Base-by-base conservation (phyloP, 768 basidiomycete genomes). In the Auricularia sp. region DNA sequence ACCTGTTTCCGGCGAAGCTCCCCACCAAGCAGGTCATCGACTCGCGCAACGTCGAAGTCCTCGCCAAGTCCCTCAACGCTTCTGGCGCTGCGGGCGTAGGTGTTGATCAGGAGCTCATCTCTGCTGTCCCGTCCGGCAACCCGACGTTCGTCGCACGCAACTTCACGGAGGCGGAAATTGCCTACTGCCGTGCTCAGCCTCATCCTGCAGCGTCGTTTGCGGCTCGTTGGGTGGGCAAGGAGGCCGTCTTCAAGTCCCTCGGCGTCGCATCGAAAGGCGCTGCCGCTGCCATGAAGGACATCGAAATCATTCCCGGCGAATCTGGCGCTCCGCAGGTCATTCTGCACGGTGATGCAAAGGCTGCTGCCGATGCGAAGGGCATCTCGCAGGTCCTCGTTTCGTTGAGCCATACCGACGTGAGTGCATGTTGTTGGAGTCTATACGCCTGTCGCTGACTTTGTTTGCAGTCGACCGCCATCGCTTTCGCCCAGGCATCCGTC, bases 211-310 rank as follows among this genome's bases (percentile, higher is more conserved):
- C 97, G 7, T 98, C 96, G 2, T 94, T 97, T 73, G 96, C 97
- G 24, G 95, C 91, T 42, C 90, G 95, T 64, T 99, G 97, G 96
- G 91, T 85, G 35, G 96, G 93, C 62, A 99, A 98, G 77, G 97
- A 98, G 75, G 96, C 95, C 2, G 86, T 90, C 63, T 98, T 98
- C 87, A 98, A 98, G 79, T 90, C 94, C 3, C 83, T 99, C 1
- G 90, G 92, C 24, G 89, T 94, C 54, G 78, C 87, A 21, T 94
- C 92, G 3, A 90, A 92, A 76, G 97, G 97, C 45, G 96, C 95
- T 11, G 91, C 85, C 5, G 95, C 97, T 18, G 81, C 89, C n/a
- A 88, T 98, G 89, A 91, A 91, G 77, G 95, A 98, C 68, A 98
- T 99, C 66, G 97, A 98, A 76, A 94, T 98, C 70, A 79, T 96